A percentile compares a stretch with the other conserved stretches of the same genome.
phyloP scores from a whole-genome alignment of 2,329 filamentous ascomycete genomes.

The Trichoderma afroharzianum region DNA sequence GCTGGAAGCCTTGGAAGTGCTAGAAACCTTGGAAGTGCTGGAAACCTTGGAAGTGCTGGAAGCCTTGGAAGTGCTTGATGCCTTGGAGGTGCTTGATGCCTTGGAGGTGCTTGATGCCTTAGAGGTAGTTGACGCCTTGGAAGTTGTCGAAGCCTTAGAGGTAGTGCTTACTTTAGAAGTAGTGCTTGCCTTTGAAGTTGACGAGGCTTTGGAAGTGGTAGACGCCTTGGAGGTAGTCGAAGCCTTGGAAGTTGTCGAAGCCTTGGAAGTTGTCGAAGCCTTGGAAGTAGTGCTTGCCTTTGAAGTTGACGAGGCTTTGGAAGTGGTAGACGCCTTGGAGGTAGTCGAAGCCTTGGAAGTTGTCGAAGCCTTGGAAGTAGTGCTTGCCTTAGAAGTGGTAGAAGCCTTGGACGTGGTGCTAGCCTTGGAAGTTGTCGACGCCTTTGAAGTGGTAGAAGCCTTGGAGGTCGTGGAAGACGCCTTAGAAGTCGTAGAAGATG shows the following conservation, averaged over 20 bases:
- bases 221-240: not conserved
- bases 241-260: not conserved
- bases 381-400: not conserved
- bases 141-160: too few species aligned
- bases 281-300: not conserved
- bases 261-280: not conserved
- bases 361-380: not conserved
- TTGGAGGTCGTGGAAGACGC: not conserved
- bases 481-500: not conserved
- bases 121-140: not conserved
- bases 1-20: not conserved
- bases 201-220: not conserved
- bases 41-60: not conserved
- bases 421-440: not conserved
- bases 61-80: not conserved
- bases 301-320: too few species aligned
- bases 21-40: not conserved
- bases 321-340: not conserved
- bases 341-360: not conserved
- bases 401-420: not conserved
- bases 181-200: not conserved
- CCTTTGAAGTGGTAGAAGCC: not conserved
- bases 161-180: not conserved
- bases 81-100: not conserved
- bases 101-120: not conserved